Base-by-base conservation (phyloP, 2,329 filamentous ascomycete genomes). In the Teratosphaeria gauchensis region DNA sequence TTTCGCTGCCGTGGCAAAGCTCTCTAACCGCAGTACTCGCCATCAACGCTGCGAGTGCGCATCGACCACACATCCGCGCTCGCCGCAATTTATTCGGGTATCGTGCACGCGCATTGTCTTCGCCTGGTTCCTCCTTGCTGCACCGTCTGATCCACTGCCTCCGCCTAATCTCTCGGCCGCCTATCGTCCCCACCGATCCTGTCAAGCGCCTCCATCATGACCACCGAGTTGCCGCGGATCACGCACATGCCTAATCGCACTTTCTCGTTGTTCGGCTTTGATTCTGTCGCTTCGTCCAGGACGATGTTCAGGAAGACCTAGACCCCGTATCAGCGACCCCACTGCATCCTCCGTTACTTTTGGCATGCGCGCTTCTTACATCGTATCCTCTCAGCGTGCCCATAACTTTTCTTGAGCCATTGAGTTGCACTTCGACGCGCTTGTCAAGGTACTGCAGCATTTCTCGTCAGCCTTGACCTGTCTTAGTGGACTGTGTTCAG, bases 281-380 rank as follows among this genome's bases (percentile, higher is more conserved):
- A 92, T 75, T 99, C 94, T 53, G 96, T 85, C 21, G 94, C 92
- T 68, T 99, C 94, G 74, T 99, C 95, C 28, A 99, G 84, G 51
- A 99, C 94, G 72, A 99, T 91, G 78, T 99, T 99, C 71, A 99
- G 80, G 78, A 97, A 99, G 63, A 97, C 92, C 92, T 96, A 65
- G 28, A 42, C 6, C 1, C n/a, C n/a, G n/a, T 7, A n/a, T 48
- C 42, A 48, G 42, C 19, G 4, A 35, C 14, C 42, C 6, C 1
- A 4, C 12, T 48, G 11, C n/a, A 0, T 48, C 28, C 21, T 30
- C 19, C 42, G 16, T 16, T 9, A 1, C 6, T 12, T 1, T 38
- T 38, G 33, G 24, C 32, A 16, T 30, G 33, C 19, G 51, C 19
- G 38, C 16, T 3, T 70, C 87, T 65, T 78, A 96, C 94, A 85